Evolutionary conservation across 805 yeast genomes (phyloP), one percentile per base, ranked within the genome.

Genomic region (Saturnispora kantuleensis): DNA sequence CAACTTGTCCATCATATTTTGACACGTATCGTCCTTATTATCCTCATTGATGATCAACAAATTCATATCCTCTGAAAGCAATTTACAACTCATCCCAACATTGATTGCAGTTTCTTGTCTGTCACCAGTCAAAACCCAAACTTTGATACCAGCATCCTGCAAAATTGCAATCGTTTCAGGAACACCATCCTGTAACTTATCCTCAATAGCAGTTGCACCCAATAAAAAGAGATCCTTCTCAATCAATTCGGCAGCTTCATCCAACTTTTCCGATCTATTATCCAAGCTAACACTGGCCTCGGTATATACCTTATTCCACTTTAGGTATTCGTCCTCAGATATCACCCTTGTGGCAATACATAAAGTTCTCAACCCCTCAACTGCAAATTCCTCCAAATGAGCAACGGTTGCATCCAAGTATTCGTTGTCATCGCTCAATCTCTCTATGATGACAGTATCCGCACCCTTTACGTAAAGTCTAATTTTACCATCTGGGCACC

Each of bases 191-290:
- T 93, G 99, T 39, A 93, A 69, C 59, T 93, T 90, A 62, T 93
- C 99, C 62, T 93, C 99, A 59, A 93, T 93, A 1, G 98, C 99
- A 32, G 98, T 94, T 2, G 97, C 97, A 34, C 99, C 99, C 13
- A 93, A 67, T 34, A 93, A 65, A 49, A 80, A 81, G 52, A 93
- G 66, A 49, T 84, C 82, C 32, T 69, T 73, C 62, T 93, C 99
- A 50, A 93, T 88, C 44, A 78, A 54, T 56, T 90, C 96, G 0
- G 98, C 97, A 10, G 84, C 95, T 8, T 74, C 84, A 57, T 89
- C 97, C 45, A 94, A 68, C 56, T 78, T 79, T 26, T 78, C 79
- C 21, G 81, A 65, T 62, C 99, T 75, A 57, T 87, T 67, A 5
- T 76, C 80, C 57, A 93, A 62, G 2, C 95, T 76, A 1, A 95